These are phyloP conservation scores for Anacardium occidentale DNA, from an alignment of 345 rosid species.

Conservation along the genomic window DNA sequence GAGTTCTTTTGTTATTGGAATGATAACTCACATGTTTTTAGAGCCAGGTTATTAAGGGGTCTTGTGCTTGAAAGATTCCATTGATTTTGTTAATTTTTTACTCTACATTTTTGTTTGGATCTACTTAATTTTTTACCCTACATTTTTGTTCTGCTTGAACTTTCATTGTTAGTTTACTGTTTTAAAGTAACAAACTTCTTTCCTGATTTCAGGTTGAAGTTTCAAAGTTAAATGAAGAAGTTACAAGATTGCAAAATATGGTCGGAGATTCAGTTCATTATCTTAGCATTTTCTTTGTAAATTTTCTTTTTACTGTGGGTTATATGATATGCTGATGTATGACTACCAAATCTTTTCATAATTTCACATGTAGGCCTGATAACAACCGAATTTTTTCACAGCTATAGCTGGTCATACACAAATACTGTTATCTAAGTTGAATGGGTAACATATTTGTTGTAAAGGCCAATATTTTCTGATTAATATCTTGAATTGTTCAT, in stretches of 20 bases:
- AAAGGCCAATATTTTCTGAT: neutral
- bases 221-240: constrained; percentile 39
- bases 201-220: constrained; percentile 33
- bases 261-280: constrained; percentile 28
- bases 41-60: no score
- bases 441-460: neutral
- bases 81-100: no score
- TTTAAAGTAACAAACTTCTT: constrained; percentile 11
- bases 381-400: neutral
- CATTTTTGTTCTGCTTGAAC: neutral
- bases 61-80: no score
- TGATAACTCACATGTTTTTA: no score
- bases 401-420: neutral
- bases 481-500: neutral
- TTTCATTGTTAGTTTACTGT: constrained; percentile 13
- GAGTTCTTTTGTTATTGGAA: no score
- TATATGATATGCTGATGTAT: neutral
- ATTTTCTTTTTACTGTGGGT: neutral
- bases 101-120: no score
- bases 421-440: neutral
- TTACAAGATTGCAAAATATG: constrained; percentile 30
- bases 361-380: neutral
- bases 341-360: neutral
- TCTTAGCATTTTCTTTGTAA: neutral
- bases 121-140: neutral